Percentiles rank a stretch among this genome's conserved stretches.
These are phyloP conservation scores for Mortierella sp. DNA, from an alignment of 371 early-diverging fungal genomes.

Conservation along the genomic window DNA sequence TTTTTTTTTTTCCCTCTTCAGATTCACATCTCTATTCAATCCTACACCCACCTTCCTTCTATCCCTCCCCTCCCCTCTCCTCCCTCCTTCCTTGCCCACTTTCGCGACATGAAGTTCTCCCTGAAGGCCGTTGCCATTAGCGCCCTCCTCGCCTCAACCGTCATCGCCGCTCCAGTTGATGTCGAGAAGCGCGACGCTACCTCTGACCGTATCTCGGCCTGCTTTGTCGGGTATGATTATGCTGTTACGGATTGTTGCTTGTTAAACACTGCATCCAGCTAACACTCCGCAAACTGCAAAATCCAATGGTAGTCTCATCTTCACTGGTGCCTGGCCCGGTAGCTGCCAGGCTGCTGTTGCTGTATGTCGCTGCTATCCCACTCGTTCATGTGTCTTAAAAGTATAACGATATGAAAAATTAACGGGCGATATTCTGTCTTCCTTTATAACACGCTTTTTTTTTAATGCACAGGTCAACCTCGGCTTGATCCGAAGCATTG, in stretches of 20 bases:
- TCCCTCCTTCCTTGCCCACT: background rate
- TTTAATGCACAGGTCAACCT: constrained; percentile 19
- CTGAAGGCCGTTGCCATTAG: constrained; percentile 43
- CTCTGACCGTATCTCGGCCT: constrained; percentile 36
- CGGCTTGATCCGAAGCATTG: constrained; percentile 42
- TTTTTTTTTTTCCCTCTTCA: constrained; percentile 15
- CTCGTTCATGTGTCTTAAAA: too few relatives aligned
- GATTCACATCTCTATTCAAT: constrained; percentile 22
- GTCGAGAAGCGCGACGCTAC: constrained; percentile 39
- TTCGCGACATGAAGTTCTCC: constrained; percentile 41
- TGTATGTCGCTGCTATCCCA: constrained; percentile 12
- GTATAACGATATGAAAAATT: too few relatives aligned
- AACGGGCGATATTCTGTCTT: background rate
- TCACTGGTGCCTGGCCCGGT: constrained; percentile 49
- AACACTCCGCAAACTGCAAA: too few relatives aligned
- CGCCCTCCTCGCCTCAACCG: constrained; percentile 23
- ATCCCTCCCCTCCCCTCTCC: background rate
- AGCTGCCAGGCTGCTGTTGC: constrained; percentile 46
- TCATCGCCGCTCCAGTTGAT: constrained; percentile 29
- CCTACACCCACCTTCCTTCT: background rate
- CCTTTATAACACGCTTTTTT: too few relatives aligned
- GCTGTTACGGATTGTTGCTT: too few relatives aligned
- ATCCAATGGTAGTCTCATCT: constrained; percentile 27
- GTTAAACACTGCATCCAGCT: too few relatives aligned
- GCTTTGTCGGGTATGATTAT: constrained; percentile 38